phyloP scores from a whole-genome alignment of 257 asterid species.

The Gentiana straminea region DNA sequence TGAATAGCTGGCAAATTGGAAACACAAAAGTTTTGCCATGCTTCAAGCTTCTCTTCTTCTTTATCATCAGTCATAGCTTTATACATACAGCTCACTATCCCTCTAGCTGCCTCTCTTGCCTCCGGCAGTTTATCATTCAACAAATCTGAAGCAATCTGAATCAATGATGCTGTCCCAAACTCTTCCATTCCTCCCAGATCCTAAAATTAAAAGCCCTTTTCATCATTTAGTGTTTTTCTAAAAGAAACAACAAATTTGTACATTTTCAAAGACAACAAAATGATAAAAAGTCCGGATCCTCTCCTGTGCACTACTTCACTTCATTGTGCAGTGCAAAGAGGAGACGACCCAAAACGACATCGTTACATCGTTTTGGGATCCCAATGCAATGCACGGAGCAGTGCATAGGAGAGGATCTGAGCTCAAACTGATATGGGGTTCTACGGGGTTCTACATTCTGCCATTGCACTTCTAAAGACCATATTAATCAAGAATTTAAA shows the following conservation, averaged over 20 bases:
- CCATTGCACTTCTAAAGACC: neutral
- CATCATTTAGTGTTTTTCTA: neutral
- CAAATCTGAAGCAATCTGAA: conserved; percentile 45
- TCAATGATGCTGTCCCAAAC: conserved; percentile 41
- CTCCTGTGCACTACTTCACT: no score
- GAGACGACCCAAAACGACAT: no score
- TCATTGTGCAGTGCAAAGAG: no score
- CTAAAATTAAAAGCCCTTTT: conserved; percentile 20
- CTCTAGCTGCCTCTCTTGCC: conserved; percentile 88
- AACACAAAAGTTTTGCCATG: conserved; percentile 87
- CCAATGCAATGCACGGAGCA: no score
- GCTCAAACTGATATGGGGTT: no score
- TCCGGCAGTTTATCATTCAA: conserved; percentile 82
- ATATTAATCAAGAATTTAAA: neutral
- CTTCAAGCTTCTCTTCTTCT: conserved; percentile 50
- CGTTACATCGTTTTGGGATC: no score
- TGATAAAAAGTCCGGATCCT: no score
- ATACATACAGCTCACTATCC: conserved; percentile 34
- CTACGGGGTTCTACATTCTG: no score
- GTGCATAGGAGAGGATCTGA: no score
- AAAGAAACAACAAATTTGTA: neutral
- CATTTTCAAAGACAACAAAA: no score
- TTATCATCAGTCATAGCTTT: conserved; percentile 42
- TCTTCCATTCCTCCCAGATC: conserved; percentile 63
- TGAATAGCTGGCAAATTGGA: conserved; percentile 62